Evolutionary conservation across 805 yeast species (phyloP), one percentile per base, ranked within the genome.

Genomic region (Candida palmyrensis): DNA sequence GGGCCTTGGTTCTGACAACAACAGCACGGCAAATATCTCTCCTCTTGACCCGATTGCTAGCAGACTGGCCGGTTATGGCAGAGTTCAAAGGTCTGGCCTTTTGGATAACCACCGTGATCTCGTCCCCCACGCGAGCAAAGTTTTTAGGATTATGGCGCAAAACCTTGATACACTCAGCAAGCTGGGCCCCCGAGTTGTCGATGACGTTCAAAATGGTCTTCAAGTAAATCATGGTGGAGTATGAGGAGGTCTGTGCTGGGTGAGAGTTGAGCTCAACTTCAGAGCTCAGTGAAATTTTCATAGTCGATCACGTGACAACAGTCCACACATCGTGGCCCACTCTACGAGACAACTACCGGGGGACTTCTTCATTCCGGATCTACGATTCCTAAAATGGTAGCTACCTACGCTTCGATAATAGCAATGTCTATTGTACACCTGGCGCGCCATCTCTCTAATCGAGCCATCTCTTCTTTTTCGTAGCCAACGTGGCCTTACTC

Each of bases 1-100:
- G 73, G 43, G 87, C 87, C 62, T 81, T 88, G 1, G 97, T 87
- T 59, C 98, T 80, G 13, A 89, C 97, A 27, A 92, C 83, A 19
- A 92, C 90, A 3, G 97, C 98, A 51, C 94, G 90, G 38, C 92
- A 82, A 34, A 92, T 86, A 54, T 92, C 98, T 47, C 97, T 95
- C 63, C 92, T 82, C 59, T 89, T 86, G 26, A 90, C 96, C 57
- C 90, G 68, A 57, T 83, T 84, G 25, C 79, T 71, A 21, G 82
- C 80, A 2, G 81, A 65, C 27, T 83, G 79, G 44, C 92, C 94
- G 1, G 87, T 73, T 38, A 82, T 72, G 41, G 75, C 80, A 27
- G 79, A 73, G 30, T 79, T 72, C 40, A 82, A 58, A 10, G 96
- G 90, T 52, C 76, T 77, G 27, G 97, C 95, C 58, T 86, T 82